Evolutionary conservation across 768 basidiomycete genomes (phyloP), one percentile per base, ranked within the genome.

Genomic region (Dentipellis fragilis): DNA sequence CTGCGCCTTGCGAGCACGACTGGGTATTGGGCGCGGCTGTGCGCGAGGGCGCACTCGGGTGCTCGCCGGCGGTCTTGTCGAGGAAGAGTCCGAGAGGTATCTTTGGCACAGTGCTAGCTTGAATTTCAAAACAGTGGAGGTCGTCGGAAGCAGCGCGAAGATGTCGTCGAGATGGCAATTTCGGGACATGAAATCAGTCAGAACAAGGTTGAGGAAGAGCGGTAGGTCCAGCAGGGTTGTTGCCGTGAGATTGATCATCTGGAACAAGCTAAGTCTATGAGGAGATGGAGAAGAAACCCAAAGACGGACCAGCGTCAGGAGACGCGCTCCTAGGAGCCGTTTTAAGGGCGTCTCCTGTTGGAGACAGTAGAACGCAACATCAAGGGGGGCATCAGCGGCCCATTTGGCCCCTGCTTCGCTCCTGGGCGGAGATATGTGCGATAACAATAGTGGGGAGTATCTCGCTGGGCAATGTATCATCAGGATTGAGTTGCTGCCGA

Each of bases 361-460:
- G 57, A 68, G 53, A 39, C 66, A 62, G 54, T 55, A 61, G 45
- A 69, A 68, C 36, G 62, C 62, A 1, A 83, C 72, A 51, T 80
- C 75, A 16, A 85, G 65, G 1, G 80, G 77, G 19, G 67, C 68
- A 34, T 74, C 74, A 14, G 73, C 69, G 29, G 85, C 83, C 78
- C 82, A 84, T 62, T 82, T 75, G 6, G 74, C 67, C 23, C 72
- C 73, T 21, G 66, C 63, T 19, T 73, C 75, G 40, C 72, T 68
- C 55, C 79, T 75, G 10, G 81, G 74, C 6, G 72, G 71, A 22
- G 84, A 81, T 12, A 87, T 76, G 65, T 86, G 83, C 19, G 72
- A 70, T 23, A 85, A 66, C 45, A 87, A 71, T 22, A 84, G 71
- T 5, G 74, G 72, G 0, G 83, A 85, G 59, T 77, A 73, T 52